Evolutionary conservation across 495 filamentous ascomycete species (phyloP).

Genomic region (Lophiostoma macrostomum): DNA sequence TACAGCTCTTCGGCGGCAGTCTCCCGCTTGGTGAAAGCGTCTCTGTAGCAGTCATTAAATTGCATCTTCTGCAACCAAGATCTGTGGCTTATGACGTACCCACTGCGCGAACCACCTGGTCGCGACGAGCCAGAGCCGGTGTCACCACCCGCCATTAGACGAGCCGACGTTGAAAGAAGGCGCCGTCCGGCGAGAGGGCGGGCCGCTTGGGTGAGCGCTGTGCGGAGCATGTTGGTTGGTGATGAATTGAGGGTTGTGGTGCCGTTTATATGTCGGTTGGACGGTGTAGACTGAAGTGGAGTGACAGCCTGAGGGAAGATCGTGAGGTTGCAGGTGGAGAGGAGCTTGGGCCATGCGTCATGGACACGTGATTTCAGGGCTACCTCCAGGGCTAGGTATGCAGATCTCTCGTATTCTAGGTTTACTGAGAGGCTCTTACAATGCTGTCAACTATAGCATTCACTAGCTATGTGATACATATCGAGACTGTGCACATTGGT

Average conservation of each 20-base stretch:
- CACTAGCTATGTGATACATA: no score
- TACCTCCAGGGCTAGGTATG: no score
- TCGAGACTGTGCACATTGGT: no score
- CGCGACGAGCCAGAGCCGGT: constrained; percentile 48
- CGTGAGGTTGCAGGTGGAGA: neutral
- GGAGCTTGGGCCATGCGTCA: constrained; percentile 5
- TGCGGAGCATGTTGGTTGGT: constrained; percentile 25
- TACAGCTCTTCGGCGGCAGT: constrained; percentile 78
- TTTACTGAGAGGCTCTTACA: no score
- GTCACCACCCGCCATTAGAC: constrained; percentile 46
- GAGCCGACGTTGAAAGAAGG: constrained; percentile 37
- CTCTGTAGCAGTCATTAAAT: constrained; percentile 49
- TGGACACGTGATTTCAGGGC: no score
- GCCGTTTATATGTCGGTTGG: neutral
- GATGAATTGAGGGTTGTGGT: neutral
- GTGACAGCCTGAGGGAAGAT: neutral
- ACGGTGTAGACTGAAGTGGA: constrained; percentile 4
- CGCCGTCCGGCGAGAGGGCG: constrained; percentile 30
- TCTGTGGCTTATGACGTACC: constrained; percentile 34
- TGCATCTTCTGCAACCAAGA: constrained; percentile 40
- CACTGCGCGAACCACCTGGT: constrained; percentile 42
- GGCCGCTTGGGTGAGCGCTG: constrained; percentile 20
- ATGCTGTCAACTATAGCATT: no score
- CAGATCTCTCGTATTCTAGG: no score
- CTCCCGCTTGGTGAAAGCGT: constrained; percentile 89